Base-by-base conservation (phyloP, 2,329 filamentous ascomycete species). In the Phaeomoniella chlamydospora region DNA sequence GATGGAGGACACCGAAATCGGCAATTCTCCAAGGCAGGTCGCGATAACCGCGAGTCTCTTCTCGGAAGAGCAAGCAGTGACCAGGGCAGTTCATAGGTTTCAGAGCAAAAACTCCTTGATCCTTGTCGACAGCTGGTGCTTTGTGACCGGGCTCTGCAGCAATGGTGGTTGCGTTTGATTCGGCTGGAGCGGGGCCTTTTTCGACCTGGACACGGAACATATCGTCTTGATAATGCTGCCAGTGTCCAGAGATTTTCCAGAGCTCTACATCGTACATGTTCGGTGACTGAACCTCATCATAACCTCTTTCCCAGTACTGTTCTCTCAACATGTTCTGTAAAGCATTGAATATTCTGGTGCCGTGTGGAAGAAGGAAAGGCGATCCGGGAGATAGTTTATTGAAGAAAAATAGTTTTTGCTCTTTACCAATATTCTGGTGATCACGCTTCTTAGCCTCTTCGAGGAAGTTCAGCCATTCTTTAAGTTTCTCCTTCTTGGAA, bases 61-160 rank as follows among this genome's bases (percentile, higher is more conserved):
- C 80, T 34, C 72, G 74, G 57, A 94, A 94, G 51, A 94, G 80
- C 45, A 90, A 64, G 59, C 83, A 92, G 61, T 96, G 88, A 17
- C 86, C 86, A 3, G 90, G 90, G 62, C 90, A 98, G 65, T 96
- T 96, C 90, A 96, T 96, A 17, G 88, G 88, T 65, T 96, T 96
- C 35, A 96, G 64, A 12, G 77, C 86, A 66, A 79, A 86, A 45
- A 77, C 68, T 43, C 81, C 80, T 67, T 94, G 93, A 57, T 94
- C 87, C 34, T 49, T 46, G 36, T 49, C 45, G 18, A 80, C 64
- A 10, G 16, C 16, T 12, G 32, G 11, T 10, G 32, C 11, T 14
- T 32, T 13, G 10, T 32, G 12, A 16, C 43, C 40, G 29, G 38
- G 36, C 37, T 75, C 67, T 5, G 44, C 43, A 29, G 37, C 13